These are phyloP conservation scores for Cutaneotrichosporon sp. DNA, from an alignment of 1,284 basidiomycete genomes.

Conservation along the genomic window DNA sequence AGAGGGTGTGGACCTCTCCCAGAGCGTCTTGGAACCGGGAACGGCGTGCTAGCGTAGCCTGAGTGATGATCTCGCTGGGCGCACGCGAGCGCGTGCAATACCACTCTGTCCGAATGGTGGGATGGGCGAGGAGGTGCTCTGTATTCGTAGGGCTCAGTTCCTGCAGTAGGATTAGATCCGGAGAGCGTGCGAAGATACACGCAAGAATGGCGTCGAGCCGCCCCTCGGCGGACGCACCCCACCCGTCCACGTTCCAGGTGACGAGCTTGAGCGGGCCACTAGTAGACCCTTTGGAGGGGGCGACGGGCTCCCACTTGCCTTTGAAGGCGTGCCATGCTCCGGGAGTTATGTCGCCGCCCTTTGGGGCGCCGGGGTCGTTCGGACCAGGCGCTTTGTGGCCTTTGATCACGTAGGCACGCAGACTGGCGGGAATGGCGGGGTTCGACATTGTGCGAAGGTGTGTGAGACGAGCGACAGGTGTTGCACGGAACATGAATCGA, in stretches of 20 bases:
- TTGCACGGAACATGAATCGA: neutral
- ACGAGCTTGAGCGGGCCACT: neutral
- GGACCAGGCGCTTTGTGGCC: conserved; percentile 3
- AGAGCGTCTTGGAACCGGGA: neutral
- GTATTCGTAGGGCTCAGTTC: neutral
- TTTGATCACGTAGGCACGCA: neutral
- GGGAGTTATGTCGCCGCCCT: neutral
- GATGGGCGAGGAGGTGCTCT: neutral
- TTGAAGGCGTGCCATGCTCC: conserved; percentile 2
- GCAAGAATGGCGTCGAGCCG: conserved; percentile 3
- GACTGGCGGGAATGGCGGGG: neutral
- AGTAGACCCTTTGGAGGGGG: neutral
- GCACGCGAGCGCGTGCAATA: neutral
- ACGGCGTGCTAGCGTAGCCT: conserved; percentile 3
- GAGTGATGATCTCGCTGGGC: neutral
- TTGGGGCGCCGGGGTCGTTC: neutral
- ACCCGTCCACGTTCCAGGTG: conserved; percentile 16
- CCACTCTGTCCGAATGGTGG: neutral
- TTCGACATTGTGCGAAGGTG: conserved; percentile 1
- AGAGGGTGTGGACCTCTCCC: neutral
- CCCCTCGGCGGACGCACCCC: neutral
- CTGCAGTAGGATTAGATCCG: conserved; percentile 12
- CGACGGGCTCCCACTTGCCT: conserved; percentile 3
- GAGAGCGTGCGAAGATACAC: neutral
- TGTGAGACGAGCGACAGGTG: neutral